phyloP scores from a whole-genome alignment of 192 early-diverging fungal genomes.

The Linnemannia schmuckeri region DNA sequence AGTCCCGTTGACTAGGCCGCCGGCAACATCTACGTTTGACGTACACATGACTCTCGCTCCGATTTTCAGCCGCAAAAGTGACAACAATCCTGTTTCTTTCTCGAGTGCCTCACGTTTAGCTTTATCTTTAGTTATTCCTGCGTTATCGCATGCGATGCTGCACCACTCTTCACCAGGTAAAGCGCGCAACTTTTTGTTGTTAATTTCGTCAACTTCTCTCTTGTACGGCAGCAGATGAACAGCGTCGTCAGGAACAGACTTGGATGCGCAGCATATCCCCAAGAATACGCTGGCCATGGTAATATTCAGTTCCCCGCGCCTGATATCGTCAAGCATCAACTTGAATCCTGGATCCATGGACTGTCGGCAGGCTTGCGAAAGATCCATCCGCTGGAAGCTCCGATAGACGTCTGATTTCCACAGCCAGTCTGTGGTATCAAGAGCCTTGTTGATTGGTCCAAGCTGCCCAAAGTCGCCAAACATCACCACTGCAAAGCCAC shows the following conservation, averaged over 20 bases:
- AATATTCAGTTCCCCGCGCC: neutral
- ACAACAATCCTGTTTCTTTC: constrained; percentile 1
- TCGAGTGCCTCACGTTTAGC: constrained; percentile 8
- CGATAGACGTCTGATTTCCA: constrained; percentile 21
- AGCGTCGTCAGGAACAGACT: neutral
- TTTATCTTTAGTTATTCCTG: neutral
- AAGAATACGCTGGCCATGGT: neutral
- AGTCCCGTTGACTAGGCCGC: constrained; percentile 22
- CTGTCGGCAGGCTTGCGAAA: constrained; percentile 18
- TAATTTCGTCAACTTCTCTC: constrained; percentile 1
- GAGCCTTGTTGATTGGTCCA: constrained; percentile 17
- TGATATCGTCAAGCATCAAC: constrained; percentile 10
- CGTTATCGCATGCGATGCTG: neutral
- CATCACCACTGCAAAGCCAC: constrained; percentile 10
- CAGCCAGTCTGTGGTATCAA: constrained; percentile 20
- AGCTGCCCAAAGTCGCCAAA: constrained; percentile 34
- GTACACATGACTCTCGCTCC: constrained; percentile 31
- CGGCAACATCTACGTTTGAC: constrained; percentile 15
- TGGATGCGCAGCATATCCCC: neutral
- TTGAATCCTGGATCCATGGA: constrained; percentile 15
- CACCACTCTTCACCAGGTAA: constrained; percentile 5
- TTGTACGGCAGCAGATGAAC: constrained; percentile 10
- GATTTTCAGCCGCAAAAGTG: neutral
- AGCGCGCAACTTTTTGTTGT: neutral
- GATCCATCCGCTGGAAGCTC: constrained; percentile 13